phyloP scores from a whole-genome alignment of 169 alveolate species.

The Amoebophrya sp. region DNA sequence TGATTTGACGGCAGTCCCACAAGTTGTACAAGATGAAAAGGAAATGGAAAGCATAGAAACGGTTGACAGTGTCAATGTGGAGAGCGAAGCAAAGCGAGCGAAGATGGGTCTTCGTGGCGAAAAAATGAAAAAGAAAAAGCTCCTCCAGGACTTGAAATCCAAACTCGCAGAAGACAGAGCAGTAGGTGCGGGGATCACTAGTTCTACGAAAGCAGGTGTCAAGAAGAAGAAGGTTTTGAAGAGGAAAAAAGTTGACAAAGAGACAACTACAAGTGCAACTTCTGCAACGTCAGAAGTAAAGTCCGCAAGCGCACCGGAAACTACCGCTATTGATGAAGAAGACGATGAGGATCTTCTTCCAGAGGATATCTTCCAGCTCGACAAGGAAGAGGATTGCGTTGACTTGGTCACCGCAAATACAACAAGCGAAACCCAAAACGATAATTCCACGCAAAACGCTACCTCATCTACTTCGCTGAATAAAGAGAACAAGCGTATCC shows the following conservation, averaged over 20 bases:
- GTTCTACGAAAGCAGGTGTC: too few species aligned
- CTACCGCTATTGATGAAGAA: neutral
- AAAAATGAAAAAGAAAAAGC: too few species aligned
- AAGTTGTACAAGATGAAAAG: conserved; percentile 36
- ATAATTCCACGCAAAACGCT: neutral
- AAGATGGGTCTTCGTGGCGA: conserved; percentile 45
- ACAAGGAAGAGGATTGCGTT: neutral
- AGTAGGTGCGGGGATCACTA: too few species aligned
- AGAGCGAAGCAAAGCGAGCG: conserved; percentile 34
- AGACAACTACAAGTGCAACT: too few species aligned
- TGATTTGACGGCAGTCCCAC: conserved; percentile 29
- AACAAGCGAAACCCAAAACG: neutral
- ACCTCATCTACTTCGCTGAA: neutral
- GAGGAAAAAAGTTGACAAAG: too few species aligned
- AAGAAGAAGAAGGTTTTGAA: neutral
- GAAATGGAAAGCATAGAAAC: conserved; percentile 32
- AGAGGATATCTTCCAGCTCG: neutral
- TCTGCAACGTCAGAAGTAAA: too few species aligned
- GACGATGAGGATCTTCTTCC: neutral
- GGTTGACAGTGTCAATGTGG: neutral
- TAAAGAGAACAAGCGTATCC: neutral
- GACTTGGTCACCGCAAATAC: neutral
- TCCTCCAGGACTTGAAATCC: too few species aligned
- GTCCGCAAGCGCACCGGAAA: too few species aligned
- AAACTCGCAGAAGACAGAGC: too few species aligned